Evolutionary conservation across 2,329 filamentous ascomycete species (phyloP).

Genomic region (Westerdykella ornata): DNA sequence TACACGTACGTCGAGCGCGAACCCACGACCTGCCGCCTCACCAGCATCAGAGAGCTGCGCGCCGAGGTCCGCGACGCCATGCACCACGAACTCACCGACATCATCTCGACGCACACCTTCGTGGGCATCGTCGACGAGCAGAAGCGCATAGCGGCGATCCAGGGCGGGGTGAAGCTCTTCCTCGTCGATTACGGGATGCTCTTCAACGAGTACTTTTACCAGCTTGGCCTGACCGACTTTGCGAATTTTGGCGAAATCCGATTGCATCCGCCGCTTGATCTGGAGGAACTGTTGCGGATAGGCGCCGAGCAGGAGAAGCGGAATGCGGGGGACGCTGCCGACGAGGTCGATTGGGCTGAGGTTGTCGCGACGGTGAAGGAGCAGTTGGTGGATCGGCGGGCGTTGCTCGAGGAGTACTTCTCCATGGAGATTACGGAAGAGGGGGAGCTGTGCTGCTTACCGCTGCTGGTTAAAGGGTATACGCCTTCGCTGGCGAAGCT

Average conservation of each 20-base stretch:
- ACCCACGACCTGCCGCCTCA: slow-evolving; percentile 63
- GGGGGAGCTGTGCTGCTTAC: slow-evolving; percentile 71
- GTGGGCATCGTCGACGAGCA: slow-evolving; percentile 86
- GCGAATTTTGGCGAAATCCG: slow-evolving; percentile 84
- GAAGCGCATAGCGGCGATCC: slow-evolving; percentile 82
- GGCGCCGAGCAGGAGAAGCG: slow-evolving; percentile 65
- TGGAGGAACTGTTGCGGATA: slow-evolving; percentile 64
- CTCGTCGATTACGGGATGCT: slow-evolving; percentile 87
- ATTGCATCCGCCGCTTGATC: slow-evolving; percentile 67
- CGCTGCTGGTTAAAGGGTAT: slow-evolving; percentile 83
- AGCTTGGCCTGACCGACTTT: slow-evolving; percentile 89
- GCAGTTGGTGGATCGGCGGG: slow-evolving; percentile 66
- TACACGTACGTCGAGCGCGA: slow-evolving; percentile 70
- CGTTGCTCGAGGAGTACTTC: slow-evolving; percentile 93
- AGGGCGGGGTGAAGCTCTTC: slow-evolving; percentile 85
- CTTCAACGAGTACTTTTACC: slow-evolving; percentile 87
- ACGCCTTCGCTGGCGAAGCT: slow-evolving; percentile 79
- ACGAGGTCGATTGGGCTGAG: slow-evolving; percentile 59
- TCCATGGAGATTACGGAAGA: slow-evolving; percentile 71
- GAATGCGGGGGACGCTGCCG: slow-evolving; percentile 32
- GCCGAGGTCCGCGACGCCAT: slow-evolving; percentile 71
- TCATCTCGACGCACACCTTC: slow-evolving; percentile 83
- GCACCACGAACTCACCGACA: slow-evolving; percentile 79
- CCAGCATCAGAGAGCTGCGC: slow-evolving; percentile 80
- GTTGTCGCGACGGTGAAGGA: slow-evolving; percentile 59